These are phyloP conservation scores for Carex arenaria DNA, from an alignment of 202 grass and related monocot species.

Conservation along the genomic window DNA sequence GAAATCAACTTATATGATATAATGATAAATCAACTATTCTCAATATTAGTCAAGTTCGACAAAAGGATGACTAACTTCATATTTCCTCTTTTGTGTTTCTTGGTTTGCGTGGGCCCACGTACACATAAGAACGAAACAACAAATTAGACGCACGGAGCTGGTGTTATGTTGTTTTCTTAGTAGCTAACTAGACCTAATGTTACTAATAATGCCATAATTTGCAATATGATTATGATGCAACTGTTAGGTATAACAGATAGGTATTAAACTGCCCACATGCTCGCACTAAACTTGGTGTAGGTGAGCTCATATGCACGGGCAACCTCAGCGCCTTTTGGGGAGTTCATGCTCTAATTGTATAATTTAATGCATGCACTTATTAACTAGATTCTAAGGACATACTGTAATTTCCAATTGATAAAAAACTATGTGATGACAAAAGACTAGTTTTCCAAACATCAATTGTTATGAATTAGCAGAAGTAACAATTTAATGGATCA, in stretches of 20 bases:
- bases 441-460: neutral
- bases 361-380: constrained; percentile 14
- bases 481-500: neutral
- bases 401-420: neutral
- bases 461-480: neutral
- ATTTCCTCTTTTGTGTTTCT: neutral
- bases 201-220: constrained; percentile 26
- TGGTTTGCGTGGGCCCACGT: neutral
- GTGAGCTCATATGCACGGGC: constrained; percentile 14
- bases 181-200: constrained; percentile 22
- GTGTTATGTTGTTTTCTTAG: constrained; percentile 30
- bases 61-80: neutral
- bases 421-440: neutral
- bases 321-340: neutral
- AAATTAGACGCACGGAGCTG: constrained; percentile 13
- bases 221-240: constrained; percentile 11
- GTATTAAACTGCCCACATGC: constrained; percentile 28
- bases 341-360: constrained; percentile 1
- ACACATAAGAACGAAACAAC: constrained; percentile 5
- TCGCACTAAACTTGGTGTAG: constrained; percentile 2
- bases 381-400: neutral
- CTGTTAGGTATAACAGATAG: constrained; percentile 26
- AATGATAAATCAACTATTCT: neutral
- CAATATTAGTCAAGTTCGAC: neutral
- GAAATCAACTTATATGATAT: neutral